Base-by-base conservation (phyloP, 192 early-diverging fungal genomes). In the Lobosporangium transversale region DNA sequence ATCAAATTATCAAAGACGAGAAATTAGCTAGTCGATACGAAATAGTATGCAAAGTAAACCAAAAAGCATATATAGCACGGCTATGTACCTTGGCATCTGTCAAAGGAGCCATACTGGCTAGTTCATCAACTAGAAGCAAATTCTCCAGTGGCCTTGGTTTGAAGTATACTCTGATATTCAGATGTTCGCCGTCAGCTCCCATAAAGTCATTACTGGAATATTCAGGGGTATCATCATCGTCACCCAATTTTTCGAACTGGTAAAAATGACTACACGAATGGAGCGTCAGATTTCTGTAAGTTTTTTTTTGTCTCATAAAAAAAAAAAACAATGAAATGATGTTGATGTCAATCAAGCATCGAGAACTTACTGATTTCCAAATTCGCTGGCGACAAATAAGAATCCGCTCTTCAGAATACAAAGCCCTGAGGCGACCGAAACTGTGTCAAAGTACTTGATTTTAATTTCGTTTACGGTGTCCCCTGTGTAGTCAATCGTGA, bases 371-470 rank as follows among this genome's bases (percentile, higher is more conserved):
- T 97, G 97, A 67, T 94, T 95, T 53, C 94, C 94, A 81, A 94
- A 94, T 68, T 98, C 97, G 52, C 85, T 89, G 32, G 92, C 90
- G 4, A 90, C 92, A 81, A 99, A 96, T 68, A 99, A 83, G 54
- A 96, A 97, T 32, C 98, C 98, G 33, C 93, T 91, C 65, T 93
- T 95, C 51, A 99, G 84, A 44, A 99, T 89, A 53, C 91, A 89
- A 45, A 99, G 68, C 27, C 87, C 82, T 17, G 87, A 82, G 10
- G 95, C 85, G 3, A 91, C 84, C n/a, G 95, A 90, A 3, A 99
- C 85, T 6, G 94, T 95, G 68, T 98, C 97, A 81, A 98, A 98
- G 69, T 98, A 98, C 65, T 93, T 92, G 62, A 98, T 91, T 29
- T 87, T 89, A 74, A 99, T 84, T 3, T 84, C 85, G 18, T 83